Base-by-base conservation (phyloP, 495 filamentous ascomycete species). In the Physcia stellaris region DNA sequence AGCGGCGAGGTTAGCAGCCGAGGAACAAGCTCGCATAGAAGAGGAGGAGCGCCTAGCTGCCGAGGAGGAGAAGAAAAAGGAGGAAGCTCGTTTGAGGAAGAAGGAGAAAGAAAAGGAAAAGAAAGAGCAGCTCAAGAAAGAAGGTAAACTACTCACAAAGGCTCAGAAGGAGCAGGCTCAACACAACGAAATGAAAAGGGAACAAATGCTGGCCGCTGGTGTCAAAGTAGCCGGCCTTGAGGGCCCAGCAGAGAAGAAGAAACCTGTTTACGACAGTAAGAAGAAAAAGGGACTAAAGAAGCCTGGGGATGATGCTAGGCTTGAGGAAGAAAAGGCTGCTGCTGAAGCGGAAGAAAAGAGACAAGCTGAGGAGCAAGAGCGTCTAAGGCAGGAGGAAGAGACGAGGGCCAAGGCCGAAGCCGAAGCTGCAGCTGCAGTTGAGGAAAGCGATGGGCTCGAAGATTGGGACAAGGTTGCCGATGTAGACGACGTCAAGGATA, bases 61-160 rank as follows among this genome's bases (percentile, higher is more conserved):
- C 9, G 86, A 93, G 58, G 86, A 92, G 57, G 71, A 67, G 53
- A 77, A 68, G 57, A 73, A 67, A 43, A 76, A 64, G 51, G 85
- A 83, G 43, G 85, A 87, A 52, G 70, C 70, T 21, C 80, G 77
- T 48, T 75, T 77, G 10, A 61, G 69, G 34, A 94, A 81, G 69
- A 96, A 94, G 67, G 85, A 93, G 55, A 93, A 81, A 59, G 92
- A 99, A 56, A 92, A 81, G 59, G 82, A 94, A 59, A 88, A 73
- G 65, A 86, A 93, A 45, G 92, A 99, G 51, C 83, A 94, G 60
- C 72, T 94, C 12, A 90, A 90, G 65, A 87, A 75, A 55, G 86
- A 94, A 59, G 92, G 92, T 51, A 95, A 93, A 55, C 86, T 86
- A 49, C 66, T 94, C 43, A 94, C 87, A 46, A 90, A 94, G 58